Percentiles rank a stretch among this genome's conserved stretches.
Evolutionary conservation across 73 alveolate genomes (phyloP).

Genomic region (Tetrahymena malaccensis): DNA sequence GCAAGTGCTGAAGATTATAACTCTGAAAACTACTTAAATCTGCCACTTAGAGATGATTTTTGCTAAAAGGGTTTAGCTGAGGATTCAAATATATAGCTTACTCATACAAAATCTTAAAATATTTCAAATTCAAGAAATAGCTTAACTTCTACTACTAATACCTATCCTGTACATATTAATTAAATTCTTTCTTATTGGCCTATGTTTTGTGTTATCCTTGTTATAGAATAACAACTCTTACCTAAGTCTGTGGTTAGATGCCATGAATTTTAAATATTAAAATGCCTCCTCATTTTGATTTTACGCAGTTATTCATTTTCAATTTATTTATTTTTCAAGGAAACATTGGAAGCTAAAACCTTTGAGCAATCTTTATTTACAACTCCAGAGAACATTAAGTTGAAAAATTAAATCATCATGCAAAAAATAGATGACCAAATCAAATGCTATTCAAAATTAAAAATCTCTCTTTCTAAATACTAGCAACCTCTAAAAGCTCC

Average conservation of each 20-base stretch:
- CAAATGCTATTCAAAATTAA: neutral
- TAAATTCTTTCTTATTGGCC: neutral
- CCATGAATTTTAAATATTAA: neutral
- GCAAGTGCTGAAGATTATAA: neutral
- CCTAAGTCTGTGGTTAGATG: neutral
- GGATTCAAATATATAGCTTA: neutral
- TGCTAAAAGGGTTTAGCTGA: neutral
- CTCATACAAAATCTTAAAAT: neutral
- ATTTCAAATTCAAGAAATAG: neutral
- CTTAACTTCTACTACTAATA: neutral
- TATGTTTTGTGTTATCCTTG: neutral
- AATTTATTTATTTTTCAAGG: neutral
- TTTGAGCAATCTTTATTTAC: neutral
- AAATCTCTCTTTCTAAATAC: neutral
- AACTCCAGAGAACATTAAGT: neutral
- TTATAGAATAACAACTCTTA: neutral
- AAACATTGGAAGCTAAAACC: no score
- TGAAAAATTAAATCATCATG: neutral
- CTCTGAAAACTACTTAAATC: neutral
- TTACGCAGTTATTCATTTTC: neutral
- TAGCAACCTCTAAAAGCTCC: neutral
- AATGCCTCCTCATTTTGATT: neutral
- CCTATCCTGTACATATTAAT: neutral
- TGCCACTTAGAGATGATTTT: neutral
- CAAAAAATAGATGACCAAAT: neutral